These are phyloP conservation scores for Protomyces arabidopsidicola DNA, from an alignment of 1,139 yeast genomes.

Conservation along the genomic window DNA sequence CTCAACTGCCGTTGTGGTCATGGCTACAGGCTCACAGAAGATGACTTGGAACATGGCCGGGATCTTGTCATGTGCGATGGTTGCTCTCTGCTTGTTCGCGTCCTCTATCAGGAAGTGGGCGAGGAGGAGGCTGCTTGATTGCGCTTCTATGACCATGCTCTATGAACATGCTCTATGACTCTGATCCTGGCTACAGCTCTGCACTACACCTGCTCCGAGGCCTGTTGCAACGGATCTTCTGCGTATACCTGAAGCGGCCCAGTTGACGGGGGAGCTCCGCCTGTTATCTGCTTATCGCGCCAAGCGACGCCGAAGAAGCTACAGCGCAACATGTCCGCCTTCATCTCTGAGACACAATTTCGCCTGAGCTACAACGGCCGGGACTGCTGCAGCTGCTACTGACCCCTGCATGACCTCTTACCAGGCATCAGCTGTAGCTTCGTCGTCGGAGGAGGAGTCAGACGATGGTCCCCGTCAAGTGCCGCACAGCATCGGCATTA, in stretches of 20 bases:
- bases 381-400: too few relatives aligned
- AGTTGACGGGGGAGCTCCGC: too few relatives aligned
- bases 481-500: conserved; percentile 18
- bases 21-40: conserved; percentile 26
- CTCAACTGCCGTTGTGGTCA: conserved; percentile 27
- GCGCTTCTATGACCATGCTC: neutral
- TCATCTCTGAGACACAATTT: too few relatives aligned
- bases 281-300: too few relatives aligned
- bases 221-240: too few relatives aligned
- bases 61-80: conserved; percentile 28
- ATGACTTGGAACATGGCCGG: conserved; percentile 25
- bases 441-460: conserved; percentile 5
- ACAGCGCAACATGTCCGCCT: too few relatives aligned
- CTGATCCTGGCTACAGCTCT: too few relatives aligned
- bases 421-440: conserved; percentile 23
- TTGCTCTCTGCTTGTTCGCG: conserved; percentile 27
- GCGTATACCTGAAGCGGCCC: too few relatives aligned
- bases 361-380: too few relatives aligned
- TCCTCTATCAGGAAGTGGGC: conserved; percentile 24
- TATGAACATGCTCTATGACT: too few relatives aligned
- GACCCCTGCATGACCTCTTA: conserved; percentile 17
- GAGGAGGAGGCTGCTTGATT: neutral
- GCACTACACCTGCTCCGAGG: too few relatives aligned
- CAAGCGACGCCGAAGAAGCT: too few relatives aligned
- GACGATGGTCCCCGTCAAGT: conserved; percentile 5